Evolutionary conservation across 2,329 filamentous ascomycete species (phyloP).

Genomic region (Nothopassalora personata): DNA sequence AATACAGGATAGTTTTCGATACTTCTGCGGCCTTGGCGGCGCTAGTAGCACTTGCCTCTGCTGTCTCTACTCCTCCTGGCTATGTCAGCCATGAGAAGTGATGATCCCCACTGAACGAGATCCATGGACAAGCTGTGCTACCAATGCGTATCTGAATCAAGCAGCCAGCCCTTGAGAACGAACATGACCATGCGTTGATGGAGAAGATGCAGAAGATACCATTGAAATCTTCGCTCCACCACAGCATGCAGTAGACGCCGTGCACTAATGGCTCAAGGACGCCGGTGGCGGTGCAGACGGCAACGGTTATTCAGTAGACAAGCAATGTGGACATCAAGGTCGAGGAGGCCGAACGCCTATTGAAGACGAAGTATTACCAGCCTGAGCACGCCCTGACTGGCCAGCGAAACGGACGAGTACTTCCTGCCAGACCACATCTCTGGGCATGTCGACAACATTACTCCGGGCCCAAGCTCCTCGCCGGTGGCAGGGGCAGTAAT

Average conservation of each 20-base stretch:
- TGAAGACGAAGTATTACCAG: slow-evolving; percentile 51
- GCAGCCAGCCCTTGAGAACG: slow-evolving; percentile 43
- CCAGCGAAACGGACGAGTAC: slow-evolving; percentile 37
- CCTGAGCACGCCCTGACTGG: slow-evolving; percentile 54
- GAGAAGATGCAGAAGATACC: slow-evolving; percentile 29
- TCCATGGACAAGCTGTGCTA: slow-evolving; percentile 31
- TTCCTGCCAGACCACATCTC: slow-evolving; percentile 46
- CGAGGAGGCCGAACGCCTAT: slow-evolving; percentile 36
- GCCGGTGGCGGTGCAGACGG: slow-evolving; percentile 30
- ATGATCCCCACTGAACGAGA: neutral
- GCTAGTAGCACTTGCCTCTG: neutral
- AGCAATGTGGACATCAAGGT: slow-evolving; percentile 40
- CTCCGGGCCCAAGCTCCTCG: slow-evolving; percentile 49
- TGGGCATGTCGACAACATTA: slow-evolving; percentile 53
- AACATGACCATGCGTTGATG: slow-evolving; percentile 13
- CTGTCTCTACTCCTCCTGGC: slow-evolving; percentile 4
- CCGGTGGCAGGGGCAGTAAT: slow-evolving; percentile 15
- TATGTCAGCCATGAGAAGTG: slow-evolving; percentile 8
- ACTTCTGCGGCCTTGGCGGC: neutral
- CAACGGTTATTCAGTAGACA: slow-evolving; percentile 32
- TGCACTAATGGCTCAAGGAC: slow-evolving; percentile 37
- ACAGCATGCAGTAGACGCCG: slow-evolving; percentile 31
- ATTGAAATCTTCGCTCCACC: slow-evolving; percentile 40
- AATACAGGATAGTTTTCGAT: neutral
- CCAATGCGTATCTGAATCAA: slow-evolving; percentile 45